Percentiles rank a stretch among this genome's conserved stretches.
Conservation (phyloP, 257 asterid genomes). For the Avicennia marina region DNA sequence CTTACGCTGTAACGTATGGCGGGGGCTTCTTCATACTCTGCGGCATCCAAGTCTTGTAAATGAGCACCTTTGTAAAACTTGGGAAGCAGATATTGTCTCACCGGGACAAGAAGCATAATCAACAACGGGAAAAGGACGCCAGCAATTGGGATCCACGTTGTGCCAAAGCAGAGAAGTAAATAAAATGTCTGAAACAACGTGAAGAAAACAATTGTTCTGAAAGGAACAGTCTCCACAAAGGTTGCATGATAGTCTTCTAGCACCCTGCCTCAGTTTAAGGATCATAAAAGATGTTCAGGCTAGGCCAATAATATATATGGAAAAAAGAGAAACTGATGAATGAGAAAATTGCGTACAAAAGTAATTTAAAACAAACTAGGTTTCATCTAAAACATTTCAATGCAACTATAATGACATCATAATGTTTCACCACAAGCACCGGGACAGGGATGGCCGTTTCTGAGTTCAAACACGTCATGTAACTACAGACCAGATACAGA, state of each 20-base stretch:
- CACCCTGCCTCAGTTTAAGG: constrained; percentile 45
- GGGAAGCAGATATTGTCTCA: constrained; percentile 81
- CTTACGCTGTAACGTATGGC: constrained; percentile 57
- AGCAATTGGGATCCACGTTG: constrained; percentile 96
- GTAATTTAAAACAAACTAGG: too few relatives aligned
- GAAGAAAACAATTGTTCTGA: constrained; percentile 77
- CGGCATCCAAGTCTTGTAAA: constrained; percentile 90
- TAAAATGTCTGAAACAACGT: constrained; percentile 81
- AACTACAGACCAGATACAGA: not conserved
- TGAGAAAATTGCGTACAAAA: not conserved
- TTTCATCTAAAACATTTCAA: too few relatives aligned
- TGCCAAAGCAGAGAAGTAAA: constrained; percentile 84
- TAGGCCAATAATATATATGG: not conserved
- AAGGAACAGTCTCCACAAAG: constrained; percentile 91
- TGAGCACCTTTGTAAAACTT: constrained; percentile 83
- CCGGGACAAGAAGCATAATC: constrained; percentile 95
- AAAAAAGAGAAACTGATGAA: not conserved
- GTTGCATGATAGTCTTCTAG: constrained; percentile 77
- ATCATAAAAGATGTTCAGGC: constrained; percentile 5
- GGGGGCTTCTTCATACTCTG: constrained; percentile 95
- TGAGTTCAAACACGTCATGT: too few relatives aligned
- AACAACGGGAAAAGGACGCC: constrained; percentile 89
- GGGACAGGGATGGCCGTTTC: too few relatives aligned
- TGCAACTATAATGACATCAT: too few relatives aligned
- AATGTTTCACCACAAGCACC: too few relatives aligned